Evolutionary conservation across 169 alveolate species (phyloP).

Genomic region (Blepharisma undulans): DNA sequence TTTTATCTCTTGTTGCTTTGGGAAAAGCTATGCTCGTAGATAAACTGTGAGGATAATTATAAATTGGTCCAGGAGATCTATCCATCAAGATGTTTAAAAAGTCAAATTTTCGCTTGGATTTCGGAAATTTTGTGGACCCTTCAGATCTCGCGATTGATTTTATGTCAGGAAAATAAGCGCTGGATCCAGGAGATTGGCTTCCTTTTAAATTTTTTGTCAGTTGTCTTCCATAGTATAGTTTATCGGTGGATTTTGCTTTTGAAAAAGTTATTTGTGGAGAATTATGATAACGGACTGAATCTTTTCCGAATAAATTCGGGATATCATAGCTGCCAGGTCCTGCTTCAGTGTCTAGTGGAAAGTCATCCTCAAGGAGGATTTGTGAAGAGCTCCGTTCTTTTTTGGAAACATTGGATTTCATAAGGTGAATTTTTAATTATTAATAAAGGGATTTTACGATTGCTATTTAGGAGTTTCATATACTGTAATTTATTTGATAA

Average conservation of each 20-base stretch:
- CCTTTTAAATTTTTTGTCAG: background rate
- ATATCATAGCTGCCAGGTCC: slow-evolving; percentile 30
- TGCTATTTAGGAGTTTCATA: background rate
- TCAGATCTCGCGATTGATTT: background rate
- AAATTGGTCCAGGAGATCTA: slow-evolving; percentile 28
- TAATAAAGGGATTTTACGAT: background rate
- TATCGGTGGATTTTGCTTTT: background rate
- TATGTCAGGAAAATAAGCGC: background rate
- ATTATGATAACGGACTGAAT: background rate
- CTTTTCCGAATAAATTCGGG: background rate
- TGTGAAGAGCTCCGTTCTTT: background rate
- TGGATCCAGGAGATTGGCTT: background rate
- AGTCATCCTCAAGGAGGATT: background rate
- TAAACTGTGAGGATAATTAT: background rate
- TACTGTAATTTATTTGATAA: background rate
- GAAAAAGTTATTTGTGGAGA: background rate
- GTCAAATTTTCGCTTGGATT: background rate
- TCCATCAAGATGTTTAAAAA: background rate
- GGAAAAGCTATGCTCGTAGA: background rate
- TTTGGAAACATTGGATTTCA: background rate
- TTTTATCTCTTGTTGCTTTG: background rate
- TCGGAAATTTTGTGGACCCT: background rate
- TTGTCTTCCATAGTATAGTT: background rate
- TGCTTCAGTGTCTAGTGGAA: background rate
- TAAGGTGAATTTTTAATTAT: background rate